Conservation (phyloP, 306 rosid genomes). For the Fragaria iinumae region DNA sequence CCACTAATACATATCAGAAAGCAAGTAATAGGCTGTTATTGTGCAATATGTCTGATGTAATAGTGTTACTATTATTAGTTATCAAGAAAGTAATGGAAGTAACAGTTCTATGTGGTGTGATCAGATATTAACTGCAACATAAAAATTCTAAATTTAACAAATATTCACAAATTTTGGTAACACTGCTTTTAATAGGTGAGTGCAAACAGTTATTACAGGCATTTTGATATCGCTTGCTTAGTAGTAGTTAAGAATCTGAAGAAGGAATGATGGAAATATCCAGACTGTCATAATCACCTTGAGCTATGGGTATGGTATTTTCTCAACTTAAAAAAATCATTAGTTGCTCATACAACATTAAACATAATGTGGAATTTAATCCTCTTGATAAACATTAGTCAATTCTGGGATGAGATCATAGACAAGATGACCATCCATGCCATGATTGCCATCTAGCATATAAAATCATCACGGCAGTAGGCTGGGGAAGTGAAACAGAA, state of each 20-base stretch:
- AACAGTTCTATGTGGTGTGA: not conserved
- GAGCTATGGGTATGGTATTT: not conserved
- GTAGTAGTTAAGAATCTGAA: not conserved
- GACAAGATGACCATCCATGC: not conserved
- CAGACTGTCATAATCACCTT: not conserved
- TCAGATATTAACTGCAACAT: not conserved
- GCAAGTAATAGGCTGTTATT: constrained; percentile 25
- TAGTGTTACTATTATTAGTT: not conserved
- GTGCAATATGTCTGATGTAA: not conserved
- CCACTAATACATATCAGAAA: constrained; percentile 64
- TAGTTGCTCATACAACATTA: not conserved
- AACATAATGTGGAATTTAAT: not conserved
- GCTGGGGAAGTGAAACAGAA: constrained; percentile 1
- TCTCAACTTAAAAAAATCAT: not conserved
- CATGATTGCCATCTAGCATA: not conserved
- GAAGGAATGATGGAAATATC: not conserved
- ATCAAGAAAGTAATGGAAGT: not conserved
- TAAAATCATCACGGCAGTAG: not conserved
- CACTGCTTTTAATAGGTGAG: not conserved
- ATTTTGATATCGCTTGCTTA: not conserved
- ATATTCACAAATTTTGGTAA: not conserved
- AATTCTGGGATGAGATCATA: not conserved
- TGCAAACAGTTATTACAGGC: not conserved
- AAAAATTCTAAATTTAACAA: not conserved
- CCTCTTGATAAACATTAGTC: not conserved